Evolutionary conservation across 2,329 filamentous ascomycete genomes (phyloP), one percentile per base, ranked within the genome.

Genomic region (Lecanicillium sp.): DNA sequence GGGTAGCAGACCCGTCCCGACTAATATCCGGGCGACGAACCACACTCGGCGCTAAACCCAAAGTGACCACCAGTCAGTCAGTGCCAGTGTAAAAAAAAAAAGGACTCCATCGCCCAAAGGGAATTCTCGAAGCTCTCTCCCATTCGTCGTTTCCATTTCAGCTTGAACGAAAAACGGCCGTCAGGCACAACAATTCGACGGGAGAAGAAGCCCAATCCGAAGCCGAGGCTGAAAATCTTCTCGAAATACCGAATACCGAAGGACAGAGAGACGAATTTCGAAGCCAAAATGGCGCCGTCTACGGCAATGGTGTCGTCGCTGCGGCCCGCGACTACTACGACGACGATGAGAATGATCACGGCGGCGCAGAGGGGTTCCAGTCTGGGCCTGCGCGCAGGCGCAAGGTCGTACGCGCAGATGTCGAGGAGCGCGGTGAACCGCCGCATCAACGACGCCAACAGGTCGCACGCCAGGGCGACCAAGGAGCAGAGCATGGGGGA

Each of bases 401-500:
- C 26, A 9, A 38, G 46, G 6, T 3, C 30, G 23, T 48, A 41
- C 23, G 30, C 38, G 14, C 37, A 36, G 6, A 23, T 48, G 9
- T 48, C 45, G 15, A 29, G 45, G 11, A 30, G n/a, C 37, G 24
- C 26, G n/a, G 32, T 48, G 21, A 23, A 36, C 21, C 37, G 45
- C 4, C 12, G 29, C 29, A 48, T 48, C 37, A 29, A 12, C 15
- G 15, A 26, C 0, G 29, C 33, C 29, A 27, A 41, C 19, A 48
- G 21, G 45, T n/a, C 30, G 38, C 33, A 21, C 1, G 57, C 48
- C 45, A 60, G 51, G 46, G 61, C 60, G 41, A 56, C 55, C n/a
- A 51, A 47, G 23, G 54, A 52, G 41, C 46, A 60, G 47, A 62
- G 54, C 44, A 64, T 65, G 57, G 59, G 60, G 44, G 49, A 55